Percentiles rank a stretch among this genome's conserved stretches.
Conservation (phyloP, 441 rosid genomes). For the Adansonia gregorii region DNA sequence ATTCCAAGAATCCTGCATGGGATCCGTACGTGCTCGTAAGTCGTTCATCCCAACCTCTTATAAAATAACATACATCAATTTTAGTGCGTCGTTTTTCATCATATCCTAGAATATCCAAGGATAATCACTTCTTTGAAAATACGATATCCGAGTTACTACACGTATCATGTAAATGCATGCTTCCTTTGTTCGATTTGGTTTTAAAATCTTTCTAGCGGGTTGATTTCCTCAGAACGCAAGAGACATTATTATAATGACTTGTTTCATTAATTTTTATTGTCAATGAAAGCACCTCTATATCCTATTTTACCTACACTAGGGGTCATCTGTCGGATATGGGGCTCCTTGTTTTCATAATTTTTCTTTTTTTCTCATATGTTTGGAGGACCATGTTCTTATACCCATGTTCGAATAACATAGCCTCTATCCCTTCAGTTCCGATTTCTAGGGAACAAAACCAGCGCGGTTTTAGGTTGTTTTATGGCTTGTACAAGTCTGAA, state of each 20-base stretch:
- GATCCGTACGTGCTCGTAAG: slow-evolving; percentile 87
- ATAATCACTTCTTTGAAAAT: background rate
- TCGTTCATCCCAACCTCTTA: slow-evolving; percentile 19
- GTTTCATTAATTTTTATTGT: background rate
- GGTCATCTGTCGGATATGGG: no score
- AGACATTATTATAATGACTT: background rate
- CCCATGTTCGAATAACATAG: no score
- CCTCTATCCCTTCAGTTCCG: background rate
- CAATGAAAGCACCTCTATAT: background rate
- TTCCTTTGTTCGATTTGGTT: background rate
- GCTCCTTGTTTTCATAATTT: no score
- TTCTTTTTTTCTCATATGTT: no score
- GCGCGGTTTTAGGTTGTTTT: background rate
- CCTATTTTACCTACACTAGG: no score
- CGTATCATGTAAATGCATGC: background rate
- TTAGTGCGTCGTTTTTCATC: slow-evolving; percentile 8
- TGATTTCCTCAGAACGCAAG: background rate
- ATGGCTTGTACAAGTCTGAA: background rate
- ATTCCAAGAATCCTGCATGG: slow-evolving; percentile 63
- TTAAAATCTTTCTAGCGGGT: background rate
- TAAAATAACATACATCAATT: background rate
- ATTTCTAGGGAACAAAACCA: background rate
- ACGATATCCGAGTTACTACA: background rate
- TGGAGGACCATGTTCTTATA: no score
- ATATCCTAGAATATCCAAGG: background rate